Base-by-base conservation (phyloP, 495 filamentous ascomycete genomes). In the Aeminium ludgeri region DNA sequence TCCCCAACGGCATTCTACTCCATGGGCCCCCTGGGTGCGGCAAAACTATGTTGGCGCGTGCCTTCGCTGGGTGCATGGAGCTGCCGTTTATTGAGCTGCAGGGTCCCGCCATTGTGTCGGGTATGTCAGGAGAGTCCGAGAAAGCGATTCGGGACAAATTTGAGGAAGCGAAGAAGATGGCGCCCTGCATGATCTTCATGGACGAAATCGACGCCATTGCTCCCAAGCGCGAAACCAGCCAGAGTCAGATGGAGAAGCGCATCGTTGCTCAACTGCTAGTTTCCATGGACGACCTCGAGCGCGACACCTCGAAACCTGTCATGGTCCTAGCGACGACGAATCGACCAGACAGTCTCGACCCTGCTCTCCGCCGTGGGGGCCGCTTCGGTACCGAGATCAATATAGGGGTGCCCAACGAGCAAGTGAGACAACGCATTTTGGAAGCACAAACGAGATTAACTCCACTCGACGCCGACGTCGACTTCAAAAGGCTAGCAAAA, bases 131-230 rank as follows among this genome's bases (percentile, higher is more conserved):
- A 48, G 87, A 95, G 52, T 93, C 84, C 0, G 89, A 97, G 60
- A 91, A 92, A 64, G 86, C 85, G 41, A 73, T 97, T 36, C 69
- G 87, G 23, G 86, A 95, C 41, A 68, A 86, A 41, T 95, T 95
- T 49, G 76, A 94, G 16, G 82, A 92, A 54, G 89, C 89, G 0
- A 82, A 80, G 55, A 71, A 73, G 40, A 69, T 86, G 40, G 89
- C 89, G 2, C 89, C 89, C 1, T 94, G 86, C 54, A 64, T 97
- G 3, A 71, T 97, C 6, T 95, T 97, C 57, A 80, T 97, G 43
- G 89, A 95, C 51, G 89, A 97, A 57, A 92, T 95, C 45, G 89
- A 97, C 57, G 81, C 83, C 12, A 93, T 95, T 45, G 89, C 89
- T 30, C 85, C 85, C 3, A 95, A 94, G 60, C 69, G 87, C 33